Percentiles rank a stretch among this genome's conserved stretches.
phyloP scores from a whole-genome alignment of 2,329 filamentous ascomycete genomes.

The Xylogone sp. region DNA sequence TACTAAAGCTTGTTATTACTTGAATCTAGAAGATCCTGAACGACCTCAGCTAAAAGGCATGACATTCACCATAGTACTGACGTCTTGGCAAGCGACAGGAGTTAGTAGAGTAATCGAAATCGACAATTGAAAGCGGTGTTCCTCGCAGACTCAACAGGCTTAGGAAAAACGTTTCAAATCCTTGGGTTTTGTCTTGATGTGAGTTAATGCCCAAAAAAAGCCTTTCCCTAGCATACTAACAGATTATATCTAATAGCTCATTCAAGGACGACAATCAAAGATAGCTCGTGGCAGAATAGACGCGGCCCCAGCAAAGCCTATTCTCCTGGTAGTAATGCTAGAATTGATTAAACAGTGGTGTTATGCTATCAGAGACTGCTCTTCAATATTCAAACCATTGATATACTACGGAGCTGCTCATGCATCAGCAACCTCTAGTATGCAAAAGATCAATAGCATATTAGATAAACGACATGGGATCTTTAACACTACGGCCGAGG shows the following conservation, averaged over 20 bases:
- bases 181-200: neutral
- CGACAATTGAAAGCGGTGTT: neutral
- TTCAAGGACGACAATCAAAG: neutral
- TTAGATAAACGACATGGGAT: neutral
- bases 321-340: neutral
- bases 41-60: neutral
- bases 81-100: neutral
- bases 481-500: neutral
- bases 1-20: neutral
- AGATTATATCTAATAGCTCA: neutral
- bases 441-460: neutral
- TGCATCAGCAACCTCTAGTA: neutral
- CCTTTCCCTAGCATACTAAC: neutral
- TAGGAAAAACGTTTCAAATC: neutral
- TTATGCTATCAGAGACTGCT: neutral
- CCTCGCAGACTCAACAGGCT: neutral
- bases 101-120: neutral
- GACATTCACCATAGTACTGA: neutral
- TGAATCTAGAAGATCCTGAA: neutral
- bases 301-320: neutral
- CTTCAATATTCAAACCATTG: neutral
- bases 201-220: neutral
- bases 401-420: neutral
- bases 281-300: neutral
- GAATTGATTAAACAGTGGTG: neutral